Percentiles rank a stretch among this genome's conserved stretches.
These are phyloP conservation scores for Pythium vanterpoolii DNA, from an alignment of 352 stramenopile genomes.

Conservation along the genomic window DNA sequence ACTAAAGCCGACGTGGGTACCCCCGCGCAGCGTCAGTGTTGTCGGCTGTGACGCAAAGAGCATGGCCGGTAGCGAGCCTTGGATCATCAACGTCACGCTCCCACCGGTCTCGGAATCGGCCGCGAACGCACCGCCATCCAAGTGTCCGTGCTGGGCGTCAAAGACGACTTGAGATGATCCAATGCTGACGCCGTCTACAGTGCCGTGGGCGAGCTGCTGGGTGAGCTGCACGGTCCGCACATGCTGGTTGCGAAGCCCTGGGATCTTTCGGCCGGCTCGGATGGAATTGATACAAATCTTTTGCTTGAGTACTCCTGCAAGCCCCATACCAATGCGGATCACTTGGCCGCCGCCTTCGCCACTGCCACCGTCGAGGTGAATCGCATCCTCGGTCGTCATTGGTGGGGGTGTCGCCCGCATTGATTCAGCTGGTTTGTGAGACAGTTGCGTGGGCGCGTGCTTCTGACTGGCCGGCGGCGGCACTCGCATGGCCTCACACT, in stretches of 20 bases:
- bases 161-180: constrained; percentile 47
- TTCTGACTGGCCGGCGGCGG: background rate
- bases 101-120: constrained; percentile 49
- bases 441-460: background rate
- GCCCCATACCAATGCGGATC: constrained; percentile 72
- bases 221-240: constrained; percentile 71
- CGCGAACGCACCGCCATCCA: constrained; percentile 22
- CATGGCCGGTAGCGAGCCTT: constrained; percentile 51
- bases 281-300: constrained; percentile 77
- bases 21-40: constrained; percentile 38
- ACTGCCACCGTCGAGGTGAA: constrained; percentile 47
- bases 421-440: background rate
- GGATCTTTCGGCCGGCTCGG: constrained; percentile 59
- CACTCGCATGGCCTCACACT: constrained; percentile 8
- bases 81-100: constrained; percentile 63
- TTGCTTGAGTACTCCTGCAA: constrained; percentile 61
- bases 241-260: constrained; percentile 81
- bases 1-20: constrained; percentile 63
- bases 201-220: constrained; percentile 28
- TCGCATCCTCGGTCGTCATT: constrained; percentile 13
- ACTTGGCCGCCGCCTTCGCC: constrained; percentile 90
- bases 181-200: constrained; percentile 38
- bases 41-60: constrained; percentile 29
- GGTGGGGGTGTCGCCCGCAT: background rate
- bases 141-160: constrained; percentile 14